Conservation (phyloP, 768 basidiomycete genomes). For the Collybia sp. region DNA sequence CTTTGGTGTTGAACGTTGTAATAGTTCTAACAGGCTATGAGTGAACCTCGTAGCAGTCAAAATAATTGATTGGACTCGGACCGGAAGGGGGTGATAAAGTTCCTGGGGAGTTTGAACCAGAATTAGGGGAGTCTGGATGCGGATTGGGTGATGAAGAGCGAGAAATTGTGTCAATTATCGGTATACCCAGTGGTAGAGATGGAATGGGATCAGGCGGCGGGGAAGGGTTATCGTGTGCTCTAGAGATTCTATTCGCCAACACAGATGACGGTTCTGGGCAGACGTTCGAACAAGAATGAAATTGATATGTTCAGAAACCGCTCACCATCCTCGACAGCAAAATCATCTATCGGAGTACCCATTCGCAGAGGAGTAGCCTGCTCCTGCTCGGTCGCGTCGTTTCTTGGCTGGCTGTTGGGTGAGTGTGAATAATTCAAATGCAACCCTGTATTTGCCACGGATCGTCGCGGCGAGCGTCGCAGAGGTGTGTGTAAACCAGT, state of each 20-base stretch:
- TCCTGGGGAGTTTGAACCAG: too few relatives aligned
- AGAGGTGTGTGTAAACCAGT: constrained; percentile 24
- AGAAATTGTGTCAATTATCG: neutral
- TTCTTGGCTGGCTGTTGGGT: constrained; percentile 3
- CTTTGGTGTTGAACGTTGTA: too few relatives aligned
- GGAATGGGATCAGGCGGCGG: constrained; percentile 34
- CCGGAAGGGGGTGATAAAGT: too few relatives aligned
- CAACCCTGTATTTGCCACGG: constrained; percentile 26
- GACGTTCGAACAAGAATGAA: constrained; percentile 6
- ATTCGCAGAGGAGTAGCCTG: constrained; percentile 24
- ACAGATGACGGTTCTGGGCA: constrained; percentile 61
- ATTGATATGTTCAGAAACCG: constrained; percentile 4
- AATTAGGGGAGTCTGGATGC: neutral
- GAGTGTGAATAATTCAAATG: constrained; percentile 8
- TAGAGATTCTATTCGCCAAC: constrained; percentile 60
- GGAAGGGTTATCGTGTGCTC: constrained; percentile 74
- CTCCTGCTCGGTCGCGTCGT: constrained; percentile 24
- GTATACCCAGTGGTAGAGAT: neutral
- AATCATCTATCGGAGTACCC: constrained; percentile 47
- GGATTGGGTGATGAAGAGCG: constrained; percentile 1
- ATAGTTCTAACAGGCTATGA: too few relatives aligned
- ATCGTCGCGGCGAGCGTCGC: constrained; percentile 49
- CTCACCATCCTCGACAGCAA: constrained; percentile 41
- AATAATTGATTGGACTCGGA: too few relatives aligned
- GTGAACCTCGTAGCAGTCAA: too few relatives aligned